Conservation (phyloP, 139 green algal species). For the Edaphochlamys debaryana region DNA sequence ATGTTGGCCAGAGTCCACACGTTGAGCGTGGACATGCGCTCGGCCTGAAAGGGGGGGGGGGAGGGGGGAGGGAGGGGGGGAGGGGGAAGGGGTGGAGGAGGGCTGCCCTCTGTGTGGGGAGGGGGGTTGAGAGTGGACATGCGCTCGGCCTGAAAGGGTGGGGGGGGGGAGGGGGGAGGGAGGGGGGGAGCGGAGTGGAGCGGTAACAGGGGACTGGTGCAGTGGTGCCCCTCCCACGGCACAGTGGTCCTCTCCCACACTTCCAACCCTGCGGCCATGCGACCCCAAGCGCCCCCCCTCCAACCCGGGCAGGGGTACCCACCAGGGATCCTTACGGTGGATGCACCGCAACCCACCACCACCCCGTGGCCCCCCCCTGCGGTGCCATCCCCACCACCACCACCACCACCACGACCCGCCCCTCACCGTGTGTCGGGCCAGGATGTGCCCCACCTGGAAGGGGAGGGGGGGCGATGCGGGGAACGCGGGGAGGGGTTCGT, state of each 20-base stretch:
- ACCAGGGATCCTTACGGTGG: too few species aligned
- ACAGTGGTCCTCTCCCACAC: too few species aligned
- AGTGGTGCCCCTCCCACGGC: too few species aligned
- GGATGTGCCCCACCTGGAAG: slow-evolving; percentile 81
- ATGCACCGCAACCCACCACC: background rate
- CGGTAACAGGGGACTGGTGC: too few species aligned
- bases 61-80: background rate
- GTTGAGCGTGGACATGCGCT: slow-evolving; percentile 42
- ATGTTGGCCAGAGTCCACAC: slow-evolving; percentile 33
- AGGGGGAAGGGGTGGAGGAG: background rate
- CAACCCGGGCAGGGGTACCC: too few species aligned
- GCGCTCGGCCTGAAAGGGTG: slow-evolving; percentile 31
- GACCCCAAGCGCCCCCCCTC: too few species aligned
- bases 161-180: background rate
- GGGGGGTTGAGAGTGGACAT: slow-evolving; percentile 28
- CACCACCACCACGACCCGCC: too few species aligned
- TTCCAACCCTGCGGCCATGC: too few species aligned
- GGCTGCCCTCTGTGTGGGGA: background rate
- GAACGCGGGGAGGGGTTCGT: too few species aligned
- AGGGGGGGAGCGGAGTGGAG: background rate
- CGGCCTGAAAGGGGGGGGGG: slow-evolving; percentile 17
- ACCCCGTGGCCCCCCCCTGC: too few species aligned
- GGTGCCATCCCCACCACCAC: background rate
- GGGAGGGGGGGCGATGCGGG: too few species aligned
- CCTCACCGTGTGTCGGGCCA: slow-evolving; percentile 49